A percentile compares a stretch with the other conserved stretches of the same genome.
These are phyloP conservation scores for Penicillium lagena DNA, from an alignment of 495 filamentous ascomycete species.

Conservation along the genomic window DNA sequence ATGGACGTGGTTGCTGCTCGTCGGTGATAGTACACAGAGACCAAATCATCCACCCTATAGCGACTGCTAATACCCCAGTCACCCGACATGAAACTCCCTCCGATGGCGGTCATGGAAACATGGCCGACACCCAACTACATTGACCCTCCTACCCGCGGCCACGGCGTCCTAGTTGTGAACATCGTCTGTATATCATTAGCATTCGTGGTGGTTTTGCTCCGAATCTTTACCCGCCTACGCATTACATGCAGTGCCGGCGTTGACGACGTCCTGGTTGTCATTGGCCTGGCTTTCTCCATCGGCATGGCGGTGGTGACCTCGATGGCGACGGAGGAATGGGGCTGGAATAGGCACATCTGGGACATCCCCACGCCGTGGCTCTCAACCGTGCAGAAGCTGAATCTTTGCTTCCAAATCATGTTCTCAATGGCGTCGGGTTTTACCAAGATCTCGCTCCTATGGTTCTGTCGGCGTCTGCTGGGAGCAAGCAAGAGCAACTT, in stretches of 20 bases:
- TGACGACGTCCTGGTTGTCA: constrained; percentile 43
- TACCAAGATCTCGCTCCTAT: constrained; percentile 52
- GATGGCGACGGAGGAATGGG: constrained; percentile 35
- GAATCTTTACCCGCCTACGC: constrained; percentile 42
- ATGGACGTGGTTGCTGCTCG: neutral
- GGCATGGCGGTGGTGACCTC: constrained; percentile 39
- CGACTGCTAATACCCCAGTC: neutral
- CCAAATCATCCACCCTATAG: neutral
- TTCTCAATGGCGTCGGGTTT: constrained; percentile 48
- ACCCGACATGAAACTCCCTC: constrained; percentile 37
- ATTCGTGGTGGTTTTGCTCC: constrained; percentile 33
- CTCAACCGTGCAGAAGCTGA: constrained; percentile 33
- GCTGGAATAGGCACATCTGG: constrained; percentile 53
- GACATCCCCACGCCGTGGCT: constrained; percentile 36
- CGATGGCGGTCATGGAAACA: constrained; percentile 29
- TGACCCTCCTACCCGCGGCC: constrained; percentile 45
- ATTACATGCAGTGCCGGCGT: constrained; percentile 40
- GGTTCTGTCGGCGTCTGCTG: constrained; percentile 49
- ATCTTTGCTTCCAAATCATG: constrained; percentile 44
- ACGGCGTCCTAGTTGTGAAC: constrained; percentile 35
- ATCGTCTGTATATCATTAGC: constrained; percentile 30
- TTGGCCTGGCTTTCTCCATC: constrained; percentile 28
- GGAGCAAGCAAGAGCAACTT: constrained; percentile 31
- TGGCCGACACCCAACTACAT: constrained; percentile 54
- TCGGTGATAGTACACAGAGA: neutral